Evolutionary conservation across 352 stramenopile species (phyloP).

Genomic region (Elongisporangium undulatum): DNA sequence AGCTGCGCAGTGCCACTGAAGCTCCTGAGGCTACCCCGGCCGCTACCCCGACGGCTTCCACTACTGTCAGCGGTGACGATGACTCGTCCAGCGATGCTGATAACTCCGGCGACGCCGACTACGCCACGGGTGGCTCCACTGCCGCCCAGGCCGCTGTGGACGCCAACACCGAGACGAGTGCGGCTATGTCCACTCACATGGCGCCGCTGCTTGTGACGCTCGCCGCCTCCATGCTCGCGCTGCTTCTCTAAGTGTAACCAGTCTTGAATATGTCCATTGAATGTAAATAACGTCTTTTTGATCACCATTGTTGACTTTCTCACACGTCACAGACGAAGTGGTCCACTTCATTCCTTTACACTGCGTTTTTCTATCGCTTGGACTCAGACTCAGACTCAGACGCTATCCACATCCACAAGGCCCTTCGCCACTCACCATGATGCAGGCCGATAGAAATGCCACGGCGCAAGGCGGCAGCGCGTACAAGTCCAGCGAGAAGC

Average conservation of each 20-base stretch:
- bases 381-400: background rate
- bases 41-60: background rate
- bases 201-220: background rate
- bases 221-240: background rate
- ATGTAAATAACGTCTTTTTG: background rate
- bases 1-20: background rate
- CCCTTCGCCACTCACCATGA: background rate
- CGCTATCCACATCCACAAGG: no score
- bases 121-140: background rate
- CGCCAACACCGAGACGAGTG: background rate
- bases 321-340: background rate
- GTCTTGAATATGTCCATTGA: background rate
- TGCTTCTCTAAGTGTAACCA: background rate
- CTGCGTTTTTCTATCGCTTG: background rate
- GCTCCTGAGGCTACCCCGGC: no score
- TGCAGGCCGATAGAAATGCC: slow-evolving; percentile 1
- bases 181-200: background rate
- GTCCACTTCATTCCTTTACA: background rate
- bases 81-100: background rate
- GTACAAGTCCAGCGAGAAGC: slow-evolving; percentile 78
- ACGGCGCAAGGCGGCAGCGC: slow-evolving; percentile 2
- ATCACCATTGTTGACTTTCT: background rate
- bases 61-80: background rate
- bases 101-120: background rate
- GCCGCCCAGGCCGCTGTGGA: background rate